phyloP scores from a whole-genome alignment of 192 early-diverging fungal species.

The Backusella tuberculispora region DNA sequence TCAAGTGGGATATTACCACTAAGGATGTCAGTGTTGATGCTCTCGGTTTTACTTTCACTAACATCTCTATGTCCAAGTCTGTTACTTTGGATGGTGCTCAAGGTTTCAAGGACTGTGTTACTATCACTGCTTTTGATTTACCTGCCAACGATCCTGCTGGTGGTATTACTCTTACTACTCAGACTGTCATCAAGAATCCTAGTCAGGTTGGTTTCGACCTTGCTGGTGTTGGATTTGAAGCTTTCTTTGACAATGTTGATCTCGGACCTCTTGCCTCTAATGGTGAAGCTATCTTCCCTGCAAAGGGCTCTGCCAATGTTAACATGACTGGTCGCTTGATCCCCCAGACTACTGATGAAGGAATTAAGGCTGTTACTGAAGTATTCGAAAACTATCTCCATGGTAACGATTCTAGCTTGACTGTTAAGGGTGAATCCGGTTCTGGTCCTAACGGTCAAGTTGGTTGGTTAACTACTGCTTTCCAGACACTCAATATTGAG shows the following conservation, averaged over 20 bases:
- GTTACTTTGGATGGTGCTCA: conserved; percentile 52
- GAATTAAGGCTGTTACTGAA: conserved; percentile 46
- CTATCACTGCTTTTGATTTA: conserved; percentile 53
- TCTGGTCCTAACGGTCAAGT: conserved; percentile 42
- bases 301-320: conserved; percentile 40
- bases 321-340: conserved; percentile 55
- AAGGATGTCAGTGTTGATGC: conserved; percentile 54
- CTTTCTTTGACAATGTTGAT: conserved; percentile 42
- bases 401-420: conserved; percentile 39
- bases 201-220: conserved; percentile 56
- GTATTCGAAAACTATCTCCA: conserved; percentile 57
- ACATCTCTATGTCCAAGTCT: conserved; percentile 54
- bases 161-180: conserved; percentile 64
- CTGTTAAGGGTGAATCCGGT: conserved; percentile 35
- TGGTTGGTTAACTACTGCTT: conserved; percentile 46
- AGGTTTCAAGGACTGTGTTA: conserved; percentile 51
- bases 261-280: conserved; percentile 58
- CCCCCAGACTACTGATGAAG: conserved; percentile 50
- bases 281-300: conserved; percentile 33
- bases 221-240: conserved; percentile 50
- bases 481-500: conserved; percentile 47
- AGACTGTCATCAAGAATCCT: conserved; percentile 66
- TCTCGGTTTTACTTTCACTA: conserved; percentile 54
- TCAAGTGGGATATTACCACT: conserved; percentile 52
- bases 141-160: conserved; percentile 60